Evolutionary conservation across 2,329 filamentous ascomycete species (phyloP).

Genomic region (Fusarium subglutinans): DNA sequence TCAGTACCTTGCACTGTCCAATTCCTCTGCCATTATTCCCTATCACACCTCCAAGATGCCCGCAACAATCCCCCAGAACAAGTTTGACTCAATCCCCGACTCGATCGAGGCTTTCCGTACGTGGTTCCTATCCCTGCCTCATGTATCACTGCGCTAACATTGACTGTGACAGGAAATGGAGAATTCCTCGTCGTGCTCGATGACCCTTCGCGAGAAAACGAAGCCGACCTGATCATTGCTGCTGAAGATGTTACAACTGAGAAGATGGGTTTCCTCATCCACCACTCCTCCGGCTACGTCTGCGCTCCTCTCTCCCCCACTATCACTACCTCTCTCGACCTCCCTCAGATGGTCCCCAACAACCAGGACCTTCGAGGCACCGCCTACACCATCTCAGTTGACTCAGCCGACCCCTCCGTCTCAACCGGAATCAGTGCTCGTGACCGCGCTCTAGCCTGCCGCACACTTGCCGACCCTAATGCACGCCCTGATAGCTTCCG

Average conservation of each 20-base stretch:
- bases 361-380: constrained; percentile 87
- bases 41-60: constrained; percentile 54
- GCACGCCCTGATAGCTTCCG: constrained; percentile 71
- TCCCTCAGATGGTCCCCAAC: constrained; percentile 86
- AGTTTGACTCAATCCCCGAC: constrained; percentile 73
- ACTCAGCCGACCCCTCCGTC: constrained; percentile 76
- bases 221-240: constrained; percentile 97
- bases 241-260: constrained; percentile 83
- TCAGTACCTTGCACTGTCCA: neutral
- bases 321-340: constrained; percentile 74
- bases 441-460: constrained; percentile 85
- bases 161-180: constrained; percentile 67
- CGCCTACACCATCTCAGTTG: constrained; percentile 91
- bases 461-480: constrained; percentile 75
- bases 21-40: neutral
- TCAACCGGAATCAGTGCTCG: constrained; percentile 92
- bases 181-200: constrained; percentile 98
- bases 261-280: constrained; percentile 97
- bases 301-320: constrained; percentile 82
- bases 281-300: constrained; percentile 88
- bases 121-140: constrained; percentile 39
- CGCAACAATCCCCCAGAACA: constrained; percentile 58
- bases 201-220: constrained; percentile 91
- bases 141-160: constrained; percentile 15
- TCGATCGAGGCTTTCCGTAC: constrained; percentile 71